Evolutionary conservation across 139 green algal species (phyloP), one percentile per base, ranked within the genome.

Genomic region (Chlorella sp.): DNA sequence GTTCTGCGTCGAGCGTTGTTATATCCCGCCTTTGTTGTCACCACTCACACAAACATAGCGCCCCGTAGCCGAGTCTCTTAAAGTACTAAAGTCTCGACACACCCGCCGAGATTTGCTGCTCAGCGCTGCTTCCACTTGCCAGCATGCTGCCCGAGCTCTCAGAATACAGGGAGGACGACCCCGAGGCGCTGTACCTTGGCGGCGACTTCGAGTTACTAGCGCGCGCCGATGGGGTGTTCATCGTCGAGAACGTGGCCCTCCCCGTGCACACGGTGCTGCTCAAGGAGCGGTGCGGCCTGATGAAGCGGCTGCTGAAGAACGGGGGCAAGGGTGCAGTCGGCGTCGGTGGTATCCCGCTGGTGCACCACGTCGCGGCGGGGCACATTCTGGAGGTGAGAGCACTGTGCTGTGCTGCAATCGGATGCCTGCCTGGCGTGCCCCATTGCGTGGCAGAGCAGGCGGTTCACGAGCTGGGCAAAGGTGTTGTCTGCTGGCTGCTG

Each of bases 221-320:
- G 24, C 34, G 61, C 36, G 83, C 83, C 66, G 84, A 88, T n/a
- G 28, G 26, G 11, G 84, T 80, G 28, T 80, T 88, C 26, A 19
- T 88, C 12, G 42, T 80, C 26, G 84, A 88, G 84, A 68, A 68
- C 39, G 19, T 12, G 22, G 30, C 32, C 40, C 66, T 88, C 39
- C 84, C 84, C 7, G 84, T 88, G 66, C 84, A 88, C 68, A 66
- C 26, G 30, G 66, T 48, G 26, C 64, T 88, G 57, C 40, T 88
- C 32, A 28, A 18, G 66, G 66, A 34, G 84, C 73, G 84, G 36
- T 88, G 84, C 37, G n/a, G 26, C 36, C 21, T 39, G 39, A 80
- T 32, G 26, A 24, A 0, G 37, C n/a, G 11, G 37, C 69, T 14
- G 0, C 39, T n/a, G 28, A 80, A 26, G 75, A 3, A 26, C 18